Evolutionary conservation across 306 rosid genomes (phyloP).

Genomic region (Vigna nakashimae): DNA sequence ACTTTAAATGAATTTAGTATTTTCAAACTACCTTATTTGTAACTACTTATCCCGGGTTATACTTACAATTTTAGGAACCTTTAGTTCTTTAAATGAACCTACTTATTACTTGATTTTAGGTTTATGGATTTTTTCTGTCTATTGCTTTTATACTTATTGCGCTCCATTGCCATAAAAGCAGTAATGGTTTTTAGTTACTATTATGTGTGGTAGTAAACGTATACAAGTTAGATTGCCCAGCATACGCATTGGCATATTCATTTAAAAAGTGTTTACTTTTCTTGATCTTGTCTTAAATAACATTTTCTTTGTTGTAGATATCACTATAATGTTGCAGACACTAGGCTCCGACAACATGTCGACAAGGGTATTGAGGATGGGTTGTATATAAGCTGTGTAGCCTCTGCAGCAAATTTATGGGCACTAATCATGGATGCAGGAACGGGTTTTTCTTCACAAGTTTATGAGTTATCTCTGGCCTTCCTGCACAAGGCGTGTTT

Average conservation of each 20-base stretch:
- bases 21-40: neutral
- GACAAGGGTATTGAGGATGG: constrained; percentile 98
- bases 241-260: constrained; percentile 37
- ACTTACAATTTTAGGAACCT: neutral
- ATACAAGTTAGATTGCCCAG: constrained; percentile 18
- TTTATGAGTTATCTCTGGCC: constrained; percentile 80
- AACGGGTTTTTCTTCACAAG: constrained; percentile 87
- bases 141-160: constrained; percentile 3
- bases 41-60: no score
- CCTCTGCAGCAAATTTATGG: constrained; percentile 80
- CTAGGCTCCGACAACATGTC: constrained; percentile 85
- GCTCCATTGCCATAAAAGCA: constrained; percentile 8
- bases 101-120: constrained; percentile 26
- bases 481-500: constrained; percentile 84
- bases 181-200: neutral
- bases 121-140: constrained; percentile 24
- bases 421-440: constrained; percentile 97
- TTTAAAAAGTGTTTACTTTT: constrained; percentile 34
- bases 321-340: constrained; percentile 91
- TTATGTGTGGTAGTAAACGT: neutral
- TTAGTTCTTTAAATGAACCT: constrained; percentile 23
- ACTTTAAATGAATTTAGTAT: no score
- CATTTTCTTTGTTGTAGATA: constrained; percentile 60
- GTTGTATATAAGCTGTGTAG: constrained; percentile 85
- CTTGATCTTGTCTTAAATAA: constrained; percentile 39